Conservation (phyloP, 768 basidiomycete genomes). For the Crucibulum laeve region DNA sequence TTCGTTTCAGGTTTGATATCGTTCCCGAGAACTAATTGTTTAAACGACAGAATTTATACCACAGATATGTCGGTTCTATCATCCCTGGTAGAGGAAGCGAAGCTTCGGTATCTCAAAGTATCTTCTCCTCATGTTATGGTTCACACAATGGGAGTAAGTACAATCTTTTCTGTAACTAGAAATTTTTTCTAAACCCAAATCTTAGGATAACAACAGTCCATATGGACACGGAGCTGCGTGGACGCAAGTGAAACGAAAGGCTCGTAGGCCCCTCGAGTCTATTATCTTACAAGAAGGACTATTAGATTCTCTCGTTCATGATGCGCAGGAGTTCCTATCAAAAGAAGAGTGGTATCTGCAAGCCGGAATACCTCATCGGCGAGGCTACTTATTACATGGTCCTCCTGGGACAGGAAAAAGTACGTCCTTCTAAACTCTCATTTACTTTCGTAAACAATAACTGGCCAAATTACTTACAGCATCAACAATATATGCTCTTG, state of each 20-base stretch:
- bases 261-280: conserved; percentile 46
- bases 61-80: too few relatives aligned
- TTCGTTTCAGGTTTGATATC: too few relatives aligned
- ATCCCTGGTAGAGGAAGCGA: too few relatives aligned
- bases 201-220: not conserved
- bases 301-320: conserved; percentile 40
- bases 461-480: conserved; percentile 28
- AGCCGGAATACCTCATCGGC: conserved; percentile 53
- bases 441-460: conserved; percentile 24
- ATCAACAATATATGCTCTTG: conserved; percentile 52
- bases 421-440: conserved; percentile 16
- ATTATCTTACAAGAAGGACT: conserved; percentile 47
- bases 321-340: conserved; percentile 50
- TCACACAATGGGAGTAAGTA: too few relatives aligned
- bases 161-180: too few relatives aligned
- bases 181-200: not conserved
- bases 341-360: conserved; percentile 53
- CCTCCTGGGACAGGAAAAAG: conserved; percentile 64
- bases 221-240: conserved; percentile 34
- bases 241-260: conserved; percentile 43
- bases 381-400: conserved; percentile 55
- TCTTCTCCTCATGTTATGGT: too few relatives aligned
- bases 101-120: too few relatives aligned
- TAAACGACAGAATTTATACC: too few relatives aligned
- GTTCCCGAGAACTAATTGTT: too few relatives aligned